phyloP scores from a whole-genome alignment of 768 basidiomycete genomes.

The Cyclocybe cylindracea region DNA sequence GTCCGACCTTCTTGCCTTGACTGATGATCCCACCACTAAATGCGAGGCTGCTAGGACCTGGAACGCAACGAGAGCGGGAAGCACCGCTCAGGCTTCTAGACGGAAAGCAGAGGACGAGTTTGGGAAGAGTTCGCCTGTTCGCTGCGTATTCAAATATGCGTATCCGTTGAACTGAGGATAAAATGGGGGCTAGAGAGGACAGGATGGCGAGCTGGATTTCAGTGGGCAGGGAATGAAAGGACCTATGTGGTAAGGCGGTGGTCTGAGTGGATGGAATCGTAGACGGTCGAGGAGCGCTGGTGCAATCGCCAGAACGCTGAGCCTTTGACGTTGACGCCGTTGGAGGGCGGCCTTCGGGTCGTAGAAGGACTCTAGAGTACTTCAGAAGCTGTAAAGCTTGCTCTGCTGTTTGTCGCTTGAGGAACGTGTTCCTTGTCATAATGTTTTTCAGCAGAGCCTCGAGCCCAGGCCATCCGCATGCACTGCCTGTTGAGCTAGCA shows the following conservation, averaged over 20 bases:
- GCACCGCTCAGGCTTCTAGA: background rate
- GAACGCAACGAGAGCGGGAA: slow-evolving; percentile 1
- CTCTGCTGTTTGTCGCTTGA: slow-evolving; percentile 7
- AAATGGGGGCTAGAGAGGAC: slow-evolving; percentile 10
- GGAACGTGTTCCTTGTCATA: slow-evolving; percentile 11
- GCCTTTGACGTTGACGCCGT: background rate
- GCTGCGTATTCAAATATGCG: slow-evolving; percentile 18
- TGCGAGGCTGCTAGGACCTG: slow-evolving; percentile 5
- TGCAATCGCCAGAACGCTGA: slow-evolving; percentile 7
- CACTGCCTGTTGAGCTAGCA: slow-evolving; percentile 1
- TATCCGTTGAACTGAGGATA: slow-evolving; percentile 13
- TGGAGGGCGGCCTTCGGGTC: background rate
- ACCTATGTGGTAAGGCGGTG: background rate
- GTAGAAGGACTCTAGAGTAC: slow-evolving; percentile 15
- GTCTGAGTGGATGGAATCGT: background rate
- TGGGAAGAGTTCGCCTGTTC: slow-evolving; percentile 13
- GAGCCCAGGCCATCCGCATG: slow-evolving; percentile 1
- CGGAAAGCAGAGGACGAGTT: slow-evolving; percentile 11
- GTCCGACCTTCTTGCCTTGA: slow-evolving; percentile 2
- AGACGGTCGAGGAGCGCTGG: background rate
- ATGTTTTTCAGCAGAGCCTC: slow-evolving; percentile 7
- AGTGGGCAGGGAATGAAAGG: slow-evolving; percentile 14
- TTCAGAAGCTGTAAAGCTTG: slow-evolving; percentile 15
- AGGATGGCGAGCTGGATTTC: slow-evolving; percentile 21
- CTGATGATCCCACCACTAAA: background rate